A percentile compares a stretch with the other conserved stretches of the same genome.
Evolutionary conservation across 768 basidiomycete species (phyloP).

Genomic region (Termitomyces sp.): DNA sequence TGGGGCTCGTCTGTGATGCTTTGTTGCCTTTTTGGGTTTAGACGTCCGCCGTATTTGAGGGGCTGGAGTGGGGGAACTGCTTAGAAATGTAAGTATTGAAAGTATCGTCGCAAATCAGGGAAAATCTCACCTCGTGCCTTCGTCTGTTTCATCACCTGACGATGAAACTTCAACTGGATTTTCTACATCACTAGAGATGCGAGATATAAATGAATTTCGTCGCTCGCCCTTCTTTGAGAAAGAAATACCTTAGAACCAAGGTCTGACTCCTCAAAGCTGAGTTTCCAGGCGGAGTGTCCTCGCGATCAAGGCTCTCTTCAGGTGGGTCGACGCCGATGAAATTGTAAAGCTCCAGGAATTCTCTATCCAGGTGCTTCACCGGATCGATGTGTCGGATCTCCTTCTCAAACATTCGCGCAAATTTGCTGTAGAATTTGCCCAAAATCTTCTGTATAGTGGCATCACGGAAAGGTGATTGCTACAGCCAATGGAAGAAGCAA

Average conservation of each 20-base stretch:
- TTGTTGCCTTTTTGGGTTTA: slow-evolving; percentile 1
- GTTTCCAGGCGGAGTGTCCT: background rate
- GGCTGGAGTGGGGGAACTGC: slow-evolving; percentile 21
- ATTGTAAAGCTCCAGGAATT: slow-evolving; percentile 35
- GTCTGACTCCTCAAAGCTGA: slow-evolving; percentile 11
- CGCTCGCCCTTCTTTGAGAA: background rate
- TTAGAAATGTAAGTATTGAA: background rate
- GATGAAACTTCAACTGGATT: slow-evolving; percentile 6
- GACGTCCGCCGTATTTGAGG: slow-evolving; percentile 9
- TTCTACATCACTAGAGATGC: slow-evolving; percentile 10
- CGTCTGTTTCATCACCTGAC: background rate
- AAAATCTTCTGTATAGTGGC: slow-evolving; percentile 47
- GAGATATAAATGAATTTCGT: slow-evolving; percentile 10
- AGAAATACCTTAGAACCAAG: slow-evolving; percentile 5
- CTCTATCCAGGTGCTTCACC: slow-evolving; percentile 29
- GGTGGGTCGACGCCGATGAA: slow-evolving; percentile 36
- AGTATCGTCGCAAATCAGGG: background rate
- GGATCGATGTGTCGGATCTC: slow-evolving; percentile 35
- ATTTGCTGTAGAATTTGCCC: slow-evolving; percentile 41
- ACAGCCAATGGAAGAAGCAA: background rate
- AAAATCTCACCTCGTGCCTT: slow-evolving; percentile 4
- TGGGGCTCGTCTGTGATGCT: background rate
- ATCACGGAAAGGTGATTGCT: slow-evolving; percentile 61
- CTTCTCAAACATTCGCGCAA: slow-evolving; percentile 37
- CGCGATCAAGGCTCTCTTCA: slow-evolving; percentile 14